Evolutionary conservation across 441 rosid genomes (phyloP).

Genomic region (Manihot esculenta): DNA sequence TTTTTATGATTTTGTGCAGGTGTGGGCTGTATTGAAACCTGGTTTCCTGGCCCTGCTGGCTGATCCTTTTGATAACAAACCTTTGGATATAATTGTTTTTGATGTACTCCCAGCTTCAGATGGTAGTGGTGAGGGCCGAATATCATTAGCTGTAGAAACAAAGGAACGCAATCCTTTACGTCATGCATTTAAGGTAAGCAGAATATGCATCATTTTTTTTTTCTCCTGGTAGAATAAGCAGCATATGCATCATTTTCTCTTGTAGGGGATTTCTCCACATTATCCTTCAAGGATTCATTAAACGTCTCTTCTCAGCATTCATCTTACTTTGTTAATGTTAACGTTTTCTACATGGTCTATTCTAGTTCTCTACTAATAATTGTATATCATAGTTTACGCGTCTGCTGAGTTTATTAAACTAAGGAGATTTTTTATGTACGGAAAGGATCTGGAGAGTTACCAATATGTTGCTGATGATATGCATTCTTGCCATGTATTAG

Average conservation of each 20-base stretch:
- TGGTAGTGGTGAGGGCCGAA: slow-evolving; percentile 79
- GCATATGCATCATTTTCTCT: too few relatives aligned
- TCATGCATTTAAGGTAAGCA: slow-evolving; percentile 79
- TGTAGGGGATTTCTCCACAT: not conserved
- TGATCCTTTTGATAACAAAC: slow-evolving; percentile 85
- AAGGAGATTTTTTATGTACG: not conserved
- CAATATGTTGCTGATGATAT: not conserved
- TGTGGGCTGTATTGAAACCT: slow-evolving; percentile 98
- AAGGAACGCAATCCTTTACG: slow-evolving; percentile 95
- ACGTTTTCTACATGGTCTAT: not conserved
- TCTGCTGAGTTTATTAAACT: slow-evolving; percentile 11
- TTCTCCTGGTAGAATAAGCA: too few relatives aligned
- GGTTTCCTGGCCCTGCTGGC: slow-evolving; percentile 93
- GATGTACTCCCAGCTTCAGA: slow-evolving; percentile 89
- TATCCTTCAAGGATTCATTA: not conserved
- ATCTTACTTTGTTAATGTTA: slow-evolving; percentile 5
- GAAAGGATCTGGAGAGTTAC: not conserved
- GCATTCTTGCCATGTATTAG: not conserved
- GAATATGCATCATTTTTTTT: slow-evolving; percentile 6
- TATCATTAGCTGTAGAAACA: slow-evolving; percentile 77
- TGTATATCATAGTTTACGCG: not conserved
- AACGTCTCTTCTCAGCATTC: not conserved
- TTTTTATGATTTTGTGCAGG: slow-evolving; percentile 48
- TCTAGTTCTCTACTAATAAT: not conserved
- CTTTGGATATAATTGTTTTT: slow-evolving; percentile 88